A percentile compares a stretch with the other conserved stretches of the same genome.
These are phyloP conservation scores for Blastocystis sp. DNA, from an alignment of 352 stramenopile species.

Conservation along the genomic window DNA sequence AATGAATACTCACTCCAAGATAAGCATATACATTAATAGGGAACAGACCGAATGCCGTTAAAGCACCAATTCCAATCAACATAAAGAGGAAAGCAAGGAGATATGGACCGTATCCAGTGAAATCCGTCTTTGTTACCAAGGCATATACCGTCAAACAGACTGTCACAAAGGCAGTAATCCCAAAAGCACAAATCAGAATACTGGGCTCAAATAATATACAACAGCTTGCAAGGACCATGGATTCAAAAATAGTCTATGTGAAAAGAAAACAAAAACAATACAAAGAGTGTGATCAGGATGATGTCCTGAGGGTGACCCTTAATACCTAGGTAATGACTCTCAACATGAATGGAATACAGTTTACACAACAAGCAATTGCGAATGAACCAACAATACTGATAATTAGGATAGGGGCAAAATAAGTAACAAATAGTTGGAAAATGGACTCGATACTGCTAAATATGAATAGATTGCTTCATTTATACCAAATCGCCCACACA, in stretches of 20 bases:
- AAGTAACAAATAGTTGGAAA: neutral
- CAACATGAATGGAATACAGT: neutral
- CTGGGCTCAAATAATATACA: conserved; percentile 12
- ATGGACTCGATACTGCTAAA: neutral
- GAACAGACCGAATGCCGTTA: conserved; percentile 17
- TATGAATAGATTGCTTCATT: neutral
- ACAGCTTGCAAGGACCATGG: neutral
- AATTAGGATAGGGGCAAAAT: conserved; percentile 13
- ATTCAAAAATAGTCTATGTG: conserved; percentile 21
- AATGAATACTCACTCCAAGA: neutral
- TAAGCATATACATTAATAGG: conserved; percentile 44
- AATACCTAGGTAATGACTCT: conserved; percentile 16
- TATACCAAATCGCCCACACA: neutral
- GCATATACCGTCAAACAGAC: conserved; percentile 23
- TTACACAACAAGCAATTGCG: neutral
- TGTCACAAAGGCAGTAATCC: neutral
- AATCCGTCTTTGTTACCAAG: conserved; percentile 50
- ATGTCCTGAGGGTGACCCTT: conserved; percentile 10
- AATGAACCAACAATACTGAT: neutral
- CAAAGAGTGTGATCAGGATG: conserved; percentile 12
- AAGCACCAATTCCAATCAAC: neutral
- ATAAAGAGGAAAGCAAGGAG: neutral
- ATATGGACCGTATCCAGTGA: conserved; percentile 51
- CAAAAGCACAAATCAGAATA: conserved; percentile 11
- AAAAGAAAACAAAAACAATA: neutral